Evolutionary conservation across 2,329 filamentous ascomycete species (phyloP), one percentile per base, ranked within the genome.

Genomic region (Truncatella angustata): DNA sequence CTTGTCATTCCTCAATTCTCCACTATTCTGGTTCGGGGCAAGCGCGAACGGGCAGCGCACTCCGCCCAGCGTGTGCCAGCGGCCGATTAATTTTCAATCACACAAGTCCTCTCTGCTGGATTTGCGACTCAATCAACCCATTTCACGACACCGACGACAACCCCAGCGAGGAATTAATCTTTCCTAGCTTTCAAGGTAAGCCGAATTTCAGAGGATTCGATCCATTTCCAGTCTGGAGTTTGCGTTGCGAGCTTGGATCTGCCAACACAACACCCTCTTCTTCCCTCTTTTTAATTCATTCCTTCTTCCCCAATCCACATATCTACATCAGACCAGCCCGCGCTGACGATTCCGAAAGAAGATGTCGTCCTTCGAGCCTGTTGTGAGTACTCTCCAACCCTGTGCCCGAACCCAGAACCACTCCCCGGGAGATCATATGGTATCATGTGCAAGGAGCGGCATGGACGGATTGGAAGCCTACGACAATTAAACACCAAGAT

Each of bases 291-390:
- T 65, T 58, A 49, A 57, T 58, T 28, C 40, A 40, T 23, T 59
- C 56, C 54, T 50, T 58, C 56, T 56, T 45, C 58, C 55, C 55
- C n/a, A n/a, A n/a, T n/a, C n/a, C n/a, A n/a, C n/a, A n/a, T n/a
- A n/a, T n/a, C 42, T 57, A 57, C 58, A 52, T 32, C 45, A 45
- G 54, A 54, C 49, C 52, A 48, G 51, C 56, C 58, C 54, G 56
- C 57, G 65, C 63, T 67, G 64, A 70, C 63, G 60, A 66, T 65
- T 34, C 23, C 18, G 70, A 69, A 73, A n/a, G n/a, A 82, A 78
- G 72, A 86, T 86, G 83, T 86, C 83, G 73, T 81, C 79, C 70
- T 86, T 87, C 76, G 84, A 87, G 79, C 72, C 76, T 74, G 82
- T 85, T 79, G 84, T 87, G 77, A 86, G 84, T 86, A 68, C 57